Evolutionary conservation across 345 rosid genomes (phyloP), one percentile per base, ranked within the genome.

Genomic region (Pelargonium nanum): DNA sequence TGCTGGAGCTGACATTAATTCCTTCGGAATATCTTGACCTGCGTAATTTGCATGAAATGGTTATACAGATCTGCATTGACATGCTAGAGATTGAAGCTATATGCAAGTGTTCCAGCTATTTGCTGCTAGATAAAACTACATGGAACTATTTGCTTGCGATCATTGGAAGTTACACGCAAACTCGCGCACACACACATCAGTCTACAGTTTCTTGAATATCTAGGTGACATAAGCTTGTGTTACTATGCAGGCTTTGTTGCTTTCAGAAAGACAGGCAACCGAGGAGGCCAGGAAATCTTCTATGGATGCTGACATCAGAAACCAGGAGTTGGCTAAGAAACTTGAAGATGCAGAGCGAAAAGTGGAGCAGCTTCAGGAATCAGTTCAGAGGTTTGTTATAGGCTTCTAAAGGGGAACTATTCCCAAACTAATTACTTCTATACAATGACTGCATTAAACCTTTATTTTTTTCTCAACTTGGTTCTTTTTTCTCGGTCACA

Each of bases 331-430:
- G 70, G 77, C 72, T 26, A 83, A 72, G 66, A 91, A 93, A 75
- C 88, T 93, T 63, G 95, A 81, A 80, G 87, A 79, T 65, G 70
- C 95, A 48, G 85, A 82, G 56, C 73, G 58, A 69, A 93, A 81
- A 79, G 81, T 80, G 69, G 99, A 86, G 60, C 97, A 90, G 70
- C 86, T 93, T 74, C 99, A 87, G 80, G 97, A 93, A 64, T 89
- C 91, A 51, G 77, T 87, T 34, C 99, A 93, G 75, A 93, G 99
- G 99, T 93, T 66, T 63, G 86, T 85, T 40, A 62, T 58, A 71
- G 63, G 55, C 67, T 57, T 40, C 53, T 1, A 19, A 22, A 24
- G 6, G 17, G 13, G 55, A 52, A 2, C 48, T 52, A 6, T 52
- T 52, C n/a, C 7, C 6, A n/a, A 19, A 52, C 55, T 52, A 52